Conservation (phyloP, 2,329 filamentous ascomycete genomes). For the Fusarium liriodendri region DNA sequence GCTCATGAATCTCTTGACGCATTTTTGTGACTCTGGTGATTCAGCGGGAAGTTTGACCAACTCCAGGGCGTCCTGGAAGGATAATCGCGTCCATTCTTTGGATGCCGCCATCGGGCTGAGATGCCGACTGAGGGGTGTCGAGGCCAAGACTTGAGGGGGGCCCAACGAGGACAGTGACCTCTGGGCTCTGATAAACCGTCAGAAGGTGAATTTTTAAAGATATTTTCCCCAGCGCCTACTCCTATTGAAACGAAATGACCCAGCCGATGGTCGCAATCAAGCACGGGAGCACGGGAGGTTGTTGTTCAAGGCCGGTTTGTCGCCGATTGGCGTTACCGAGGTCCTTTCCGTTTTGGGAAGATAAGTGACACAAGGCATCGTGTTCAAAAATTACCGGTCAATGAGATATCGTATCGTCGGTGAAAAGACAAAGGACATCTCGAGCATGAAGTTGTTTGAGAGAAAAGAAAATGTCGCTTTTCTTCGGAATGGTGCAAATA, state of each 20-base stretch:
- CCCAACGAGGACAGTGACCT: neutral
- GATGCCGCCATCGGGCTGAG: constrained; percentile 12
- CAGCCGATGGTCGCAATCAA: neutral
- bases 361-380: constrained; percentile 1
- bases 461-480: neutral
- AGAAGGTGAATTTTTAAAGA: neutral
- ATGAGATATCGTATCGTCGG: neutral
- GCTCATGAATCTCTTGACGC: constrained; percentile 45
- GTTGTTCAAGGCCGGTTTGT: neutral
- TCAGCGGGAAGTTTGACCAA: constrained; percentile 39
- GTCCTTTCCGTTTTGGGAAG: constrained; percentile 9
- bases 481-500: neutral
- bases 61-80: constrained; percentile 47
- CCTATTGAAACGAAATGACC: neutral
- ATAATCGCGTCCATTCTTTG: constrained; percentile 40
- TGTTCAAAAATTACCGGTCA: neutral
- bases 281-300: neutral
- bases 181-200: too few relatives aligned
- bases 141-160: neutral
- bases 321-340: constrained; percentile 27
- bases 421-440: neutral
- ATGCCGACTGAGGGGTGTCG: neutral
- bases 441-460: neutral
- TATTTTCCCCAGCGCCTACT: neutral
- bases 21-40: neutral